Base-by-base conservation (phyloP, 2,329 filamentous ascomycete species). In the Exophiala alcalophila region DNA sequence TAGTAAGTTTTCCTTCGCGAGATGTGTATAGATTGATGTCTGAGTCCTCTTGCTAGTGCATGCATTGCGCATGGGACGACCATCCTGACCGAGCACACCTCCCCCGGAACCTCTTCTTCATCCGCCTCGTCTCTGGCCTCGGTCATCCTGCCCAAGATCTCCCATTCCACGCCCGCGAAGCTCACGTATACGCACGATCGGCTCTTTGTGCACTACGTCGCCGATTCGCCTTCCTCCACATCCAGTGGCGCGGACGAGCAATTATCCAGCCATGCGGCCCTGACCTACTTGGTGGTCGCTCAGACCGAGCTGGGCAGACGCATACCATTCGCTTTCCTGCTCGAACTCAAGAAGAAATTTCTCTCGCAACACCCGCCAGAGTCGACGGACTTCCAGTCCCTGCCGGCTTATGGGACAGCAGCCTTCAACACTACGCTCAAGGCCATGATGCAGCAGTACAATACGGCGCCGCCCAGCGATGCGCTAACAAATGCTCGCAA, bases 21-120 rank as follows among this genome's bases (percentile, higher is more conserved):
- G 28, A 8, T 16, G 12, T 29, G 4, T 32, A 4, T 33, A 19
- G 15, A 31, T n/a, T 18, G 10, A n/a, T n/a, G 14, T 16, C 34
- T 42, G 12, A 39, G 18, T 32, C 11, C 23, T 9, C 21, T 4
- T 12, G 23, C 28, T 59, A 95, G 89, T 71, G 83, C 88, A 56
- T 97, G 92, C 71, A 92, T 98, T 66, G 89, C 92, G 36, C 83
- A 97, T 70, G 84, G 92, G 61, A 86, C 81, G 41, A 97, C 90
- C 31, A 95, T 98, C 68, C 82, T 98, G 49, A 73, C 86, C 60
- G 92, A 98, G 71, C 91, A 94, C 72, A 94, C 88, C 34, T 83
- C 87, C 23, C 88, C 88, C 2, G 85, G 89, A 49, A 83, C 85
- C 7, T 87, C 84, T 28, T 81, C 87, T 56, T 86, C 87, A 44